Conservation (phyloP, 441 rosid genomes). For the Melastoma candidum region DNA sequence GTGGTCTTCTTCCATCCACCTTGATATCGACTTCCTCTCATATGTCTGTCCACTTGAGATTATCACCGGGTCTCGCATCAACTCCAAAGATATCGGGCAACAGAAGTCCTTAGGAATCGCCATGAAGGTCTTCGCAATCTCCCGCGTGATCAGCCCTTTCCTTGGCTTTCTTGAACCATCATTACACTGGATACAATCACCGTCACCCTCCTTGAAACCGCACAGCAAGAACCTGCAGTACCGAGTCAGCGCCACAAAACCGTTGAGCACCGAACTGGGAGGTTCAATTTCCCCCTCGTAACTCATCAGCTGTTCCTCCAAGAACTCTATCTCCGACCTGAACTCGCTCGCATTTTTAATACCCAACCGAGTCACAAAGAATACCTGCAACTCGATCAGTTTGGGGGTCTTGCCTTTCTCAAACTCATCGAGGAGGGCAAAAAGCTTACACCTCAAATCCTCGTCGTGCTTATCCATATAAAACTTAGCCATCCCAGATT, state of each 20-base stretch:
- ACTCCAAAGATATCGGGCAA: constrained; percentile 74
- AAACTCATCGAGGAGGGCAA: constrained; percentile 52
- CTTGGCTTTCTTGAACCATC: constrained; percentile 41
- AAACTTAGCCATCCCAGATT: constrained; percentile 44
- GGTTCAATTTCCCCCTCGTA: constrained; percentile 84
- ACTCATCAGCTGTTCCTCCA: constrained; percentile 84
- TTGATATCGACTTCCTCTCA: constrained; percentile 66
- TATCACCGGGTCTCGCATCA: constrained; percentile 90
- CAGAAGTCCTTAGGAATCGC: constrained; percentile 71
- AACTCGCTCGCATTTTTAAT: constrained; percentile 50
- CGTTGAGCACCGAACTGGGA: constrained; percentile 63
- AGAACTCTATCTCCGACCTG: constrained; percentile 61
- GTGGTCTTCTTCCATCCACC: constrained; percentile 94
- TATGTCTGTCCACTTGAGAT: constrained; percentile 85
- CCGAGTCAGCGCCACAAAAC: constrained; percentile 64
- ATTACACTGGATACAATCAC: constrained; percentile 20
- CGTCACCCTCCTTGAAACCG: constrained; percentile 46
- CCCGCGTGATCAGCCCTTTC: constrained; percentile 51
- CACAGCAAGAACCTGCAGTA: constrained; percentile 70
- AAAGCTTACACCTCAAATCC: constrained; percentile 39
- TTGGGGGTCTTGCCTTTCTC: constrained; percentile 53
- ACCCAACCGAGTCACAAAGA: constrained; percentile 50
- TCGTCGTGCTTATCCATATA: constrained; percentile 66
- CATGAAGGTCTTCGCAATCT: constrained; percentile 61
- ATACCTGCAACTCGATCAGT: constrained; percentile 26